Conservation (phyloP, 2,329 filamentous ascomycete species). For the Penicillium sp. region DNA sequence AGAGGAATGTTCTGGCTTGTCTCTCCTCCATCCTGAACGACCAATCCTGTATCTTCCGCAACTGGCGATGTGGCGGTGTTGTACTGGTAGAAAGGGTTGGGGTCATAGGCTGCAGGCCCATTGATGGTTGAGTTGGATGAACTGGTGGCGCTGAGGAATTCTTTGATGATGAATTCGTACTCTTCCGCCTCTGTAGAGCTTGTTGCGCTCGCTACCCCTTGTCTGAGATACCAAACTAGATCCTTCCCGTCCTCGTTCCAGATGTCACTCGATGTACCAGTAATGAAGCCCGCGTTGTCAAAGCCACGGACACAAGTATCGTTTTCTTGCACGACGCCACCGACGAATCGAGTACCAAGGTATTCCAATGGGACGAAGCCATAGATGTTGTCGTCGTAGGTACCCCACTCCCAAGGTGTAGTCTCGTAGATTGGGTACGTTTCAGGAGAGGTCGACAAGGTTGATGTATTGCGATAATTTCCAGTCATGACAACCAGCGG, state of each 20-base stretch:
- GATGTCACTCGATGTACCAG: slow-evolving; percentile 67
- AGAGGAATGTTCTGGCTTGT: slow-evolving; percentile 79
- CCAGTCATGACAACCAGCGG: slow-evolving; percentile 73
- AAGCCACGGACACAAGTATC: slow-evolving; percentile 73
- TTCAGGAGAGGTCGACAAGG: slow-evolving; percentile 65
- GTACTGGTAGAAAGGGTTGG: slow-evolving; percentile 75
- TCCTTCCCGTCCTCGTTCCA: no score
- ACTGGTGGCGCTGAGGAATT: no score
- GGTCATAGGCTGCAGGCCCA: slow-evolving; percentile 73
- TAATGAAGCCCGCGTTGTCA: slow-evolving; percentile 79
- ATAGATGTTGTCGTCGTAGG: slow-evolving; percentile 71
- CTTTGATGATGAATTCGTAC: no score
- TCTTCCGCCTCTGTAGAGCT: no score
- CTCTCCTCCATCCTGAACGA: slow-evolving; percentile 76
- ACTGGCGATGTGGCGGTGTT: slow-evolving; percentile 62
- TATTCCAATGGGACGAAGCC: slow-evolving; percentile 72
- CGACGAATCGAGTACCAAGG: slow-evolving; percentile 71
- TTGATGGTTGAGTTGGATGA: slow-evolving; percentile 34
- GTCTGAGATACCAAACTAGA: no score
- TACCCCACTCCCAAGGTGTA: slow-evolving; percentile 77
- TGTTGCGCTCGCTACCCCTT: no score
- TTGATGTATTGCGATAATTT: slow-evolving; percentile 56
- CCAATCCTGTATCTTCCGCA: slow-evolving; percentile 57
- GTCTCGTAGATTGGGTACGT: slow-evolving; percentile 69
- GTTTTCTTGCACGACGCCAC: slow-evolving; percentile 57